Evolutionary conservation across 2,329 filamentous ascomycete species (phyloP).

Genomic region (Cladosporium oxysporum): DNA sequence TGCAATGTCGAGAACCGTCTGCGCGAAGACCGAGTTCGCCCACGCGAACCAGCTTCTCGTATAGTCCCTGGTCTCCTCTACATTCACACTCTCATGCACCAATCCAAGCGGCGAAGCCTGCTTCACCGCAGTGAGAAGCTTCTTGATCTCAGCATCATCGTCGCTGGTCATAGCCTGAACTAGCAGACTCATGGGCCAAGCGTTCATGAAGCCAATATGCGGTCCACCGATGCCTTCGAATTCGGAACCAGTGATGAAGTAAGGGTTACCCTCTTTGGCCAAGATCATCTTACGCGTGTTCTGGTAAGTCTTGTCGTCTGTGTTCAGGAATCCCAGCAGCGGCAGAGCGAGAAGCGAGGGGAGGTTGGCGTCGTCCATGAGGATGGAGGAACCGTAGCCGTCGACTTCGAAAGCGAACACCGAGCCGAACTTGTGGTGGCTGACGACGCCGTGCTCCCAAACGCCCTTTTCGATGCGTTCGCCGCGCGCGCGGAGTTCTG

Average conservation of each 20-base stretch:
- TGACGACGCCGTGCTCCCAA: slow-evolving; percentile 79
- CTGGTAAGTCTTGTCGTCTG: slow-evolving; percentile 70
- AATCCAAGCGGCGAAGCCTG: slow-evolving; percentile 74
- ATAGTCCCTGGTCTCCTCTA: slow-evolving; percentile 68
- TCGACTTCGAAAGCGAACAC: slow-evolving; percentile 90
- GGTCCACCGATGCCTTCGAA: slow-evolving; percentile 89
- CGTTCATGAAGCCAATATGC: slow-evolving; percentile 80
- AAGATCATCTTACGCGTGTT: slow-evolving; percentile 87
- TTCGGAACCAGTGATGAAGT: slow-evolving; percentile 73
- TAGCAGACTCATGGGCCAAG: slow-evolving; percentile 95
- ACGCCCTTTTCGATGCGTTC: slow-evolving; percentile 73
- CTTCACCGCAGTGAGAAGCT: slow-evolving; percentile 73
- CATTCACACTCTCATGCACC: slow-evolving; percentile 89
- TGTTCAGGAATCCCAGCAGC: slow-evolving; percentile 71
- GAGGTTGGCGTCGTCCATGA: slow-evolving; percentile 91
- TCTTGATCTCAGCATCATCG: slow-evolving; percentile 77
- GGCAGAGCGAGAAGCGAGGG: slow-evolving; percentile 78
- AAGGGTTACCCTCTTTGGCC: slow-evolving; percentile 77
- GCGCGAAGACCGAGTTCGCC: slow-evolving; percentile 95
- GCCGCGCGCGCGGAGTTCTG: slow-evolving; percentile 57
- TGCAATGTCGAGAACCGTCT: slow-evolving; percentile 86
- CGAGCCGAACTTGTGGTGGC: slow-evolving; percentile 71
- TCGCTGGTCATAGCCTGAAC: slow-evolving; percentile 88
- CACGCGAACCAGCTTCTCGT: slow-evolving; percentile 96
- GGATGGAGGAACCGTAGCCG: slow-evolving; percentile 75